These are phyloP conservation scores for Phytophthora hybrid DNA, from an alignment of 352 stramenopile species.

Conservation along the genomic window DNA sequence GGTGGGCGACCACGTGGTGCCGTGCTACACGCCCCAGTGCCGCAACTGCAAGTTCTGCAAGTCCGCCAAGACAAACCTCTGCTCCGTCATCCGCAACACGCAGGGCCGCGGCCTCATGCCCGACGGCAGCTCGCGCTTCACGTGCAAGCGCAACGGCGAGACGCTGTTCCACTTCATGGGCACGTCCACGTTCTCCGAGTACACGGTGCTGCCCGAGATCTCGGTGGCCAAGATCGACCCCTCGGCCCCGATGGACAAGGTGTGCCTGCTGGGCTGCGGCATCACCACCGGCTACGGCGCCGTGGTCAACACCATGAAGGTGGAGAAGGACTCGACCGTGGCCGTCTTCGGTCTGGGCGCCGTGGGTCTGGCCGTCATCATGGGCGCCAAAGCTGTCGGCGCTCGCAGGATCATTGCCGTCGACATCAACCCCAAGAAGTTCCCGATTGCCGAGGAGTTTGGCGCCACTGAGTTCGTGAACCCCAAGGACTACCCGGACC, in stretches of 20 bases:
- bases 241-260: conserved; percentile 82
- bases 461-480: conserved; percentile 98
- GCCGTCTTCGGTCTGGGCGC: conserved; percentile 86
- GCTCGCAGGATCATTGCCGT: conserved; percentile 94
- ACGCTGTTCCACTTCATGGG: conserved; percentile 91
- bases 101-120: conserved; percentile 85
- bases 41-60: conserved; percentile 92
- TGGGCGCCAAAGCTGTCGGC: conserved; percentile 82
- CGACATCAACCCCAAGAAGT: conserved; percentile 97
- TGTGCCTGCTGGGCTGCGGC: conserved; percentile 96
- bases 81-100: conserved; percentile 83
- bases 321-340: conserved; percentile 84
- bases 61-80: conserved; percentile 88
- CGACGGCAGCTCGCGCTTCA: conserved; percentile 86
- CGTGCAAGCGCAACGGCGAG: conserved; percentile 88
- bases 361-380: conserved; percentile 85
- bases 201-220: conserved; percentile 89
- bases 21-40: conserved; percentile 95
- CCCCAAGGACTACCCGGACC: conserved; percentile 91
- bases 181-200: conserved; percentile 90
- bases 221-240: conserved; percentile 82
- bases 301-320: conserved; percentile 90
- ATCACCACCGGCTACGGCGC: conserved; percentile 93
- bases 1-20: conserved; percentile 94
- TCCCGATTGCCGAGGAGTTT: conserved; percentile 92